Conservation (phyloP, 2,329 filamentous ascomycete genomes). For the Botrytis aclada region DNA sequence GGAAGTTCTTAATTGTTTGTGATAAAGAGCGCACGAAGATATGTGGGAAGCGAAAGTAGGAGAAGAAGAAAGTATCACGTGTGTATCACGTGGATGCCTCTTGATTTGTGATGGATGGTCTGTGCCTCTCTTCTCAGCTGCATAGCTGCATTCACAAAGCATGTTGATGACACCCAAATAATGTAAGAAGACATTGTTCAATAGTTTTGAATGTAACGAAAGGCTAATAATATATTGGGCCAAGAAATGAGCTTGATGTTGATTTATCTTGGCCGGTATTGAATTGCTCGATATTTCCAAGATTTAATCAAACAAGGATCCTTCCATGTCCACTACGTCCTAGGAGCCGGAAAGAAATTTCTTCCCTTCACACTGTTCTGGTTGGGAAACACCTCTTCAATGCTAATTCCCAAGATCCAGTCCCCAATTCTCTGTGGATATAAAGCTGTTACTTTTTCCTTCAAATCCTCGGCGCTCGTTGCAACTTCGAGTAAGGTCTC, state of each 20-base stretch:
- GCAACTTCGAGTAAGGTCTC: neutral
- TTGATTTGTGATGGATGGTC: neutral
- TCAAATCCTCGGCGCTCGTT: neutral
- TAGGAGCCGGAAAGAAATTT: neutral
- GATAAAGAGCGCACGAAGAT: no score
- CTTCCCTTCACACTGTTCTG: neutral
- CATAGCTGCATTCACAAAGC: neutral
- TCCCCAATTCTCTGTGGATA: constrained; percentile 11
- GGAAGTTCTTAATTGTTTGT: neutral
- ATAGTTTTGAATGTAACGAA: neutral
- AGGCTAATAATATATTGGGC: neutral
- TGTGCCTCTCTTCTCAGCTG: neutral
- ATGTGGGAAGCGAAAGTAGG: neutral
- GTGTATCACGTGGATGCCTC: neutral
- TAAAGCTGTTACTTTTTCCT: neutral
- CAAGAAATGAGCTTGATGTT: neutral
- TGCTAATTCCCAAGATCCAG: constrained; percentile 4
- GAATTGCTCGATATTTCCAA: no score
- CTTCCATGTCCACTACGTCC: neutral
- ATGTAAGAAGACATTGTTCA: neutral
- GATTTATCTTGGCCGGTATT: neutral
- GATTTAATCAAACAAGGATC: no score
- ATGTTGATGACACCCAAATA: neutral
- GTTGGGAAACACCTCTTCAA: neutral
- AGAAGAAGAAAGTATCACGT: neutral